phyloP scores from a whole-genome alignment of 1,284 basidiomycete genomes.

The Papiliotrema terrestris region DNA sequence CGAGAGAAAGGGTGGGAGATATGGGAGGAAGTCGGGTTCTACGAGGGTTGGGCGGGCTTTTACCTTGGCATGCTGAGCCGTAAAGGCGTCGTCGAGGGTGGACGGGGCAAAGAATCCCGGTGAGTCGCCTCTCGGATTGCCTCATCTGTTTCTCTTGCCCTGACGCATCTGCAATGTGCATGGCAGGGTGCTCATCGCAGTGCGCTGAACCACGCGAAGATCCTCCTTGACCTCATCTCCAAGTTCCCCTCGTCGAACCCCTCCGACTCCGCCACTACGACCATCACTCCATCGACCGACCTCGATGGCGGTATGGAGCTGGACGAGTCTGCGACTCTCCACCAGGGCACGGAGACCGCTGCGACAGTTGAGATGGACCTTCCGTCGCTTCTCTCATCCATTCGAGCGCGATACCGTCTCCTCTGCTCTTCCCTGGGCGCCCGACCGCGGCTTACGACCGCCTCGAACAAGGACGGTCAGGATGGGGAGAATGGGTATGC shows the following conservation, averaged over 20 bases:
- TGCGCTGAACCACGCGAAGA: constrained; percentile 61
- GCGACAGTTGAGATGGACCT: constrained; percentile 52
- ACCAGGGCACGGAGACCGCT: neutral
- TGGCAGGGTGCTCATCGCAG: constrained; percentile 35
- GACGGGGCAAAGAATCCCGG: constrained; percentile 29
- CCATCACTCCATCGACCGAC: neutral
- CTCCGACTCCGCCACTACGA: constrained; percentile 14
- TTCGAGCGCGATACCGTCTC: constrained; percentile 81
- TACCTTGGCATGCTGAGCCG: constrained; percentile 57
- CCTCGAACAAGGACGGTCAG: constrained; percentile 9
- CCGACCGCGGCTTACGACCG: constrained; percentile 54
- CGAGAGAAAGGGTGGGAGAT: constrained; percentile 89
- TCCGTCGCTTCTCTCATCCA: constrained; percentile 70
- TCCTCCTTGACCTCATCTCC: constrained; percentile 66
- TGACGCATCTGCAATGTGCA: neutral
- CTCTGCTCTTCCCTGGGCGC: constrained; percentile 80
- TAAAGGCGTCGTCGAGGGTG: constrained; percentile 38
- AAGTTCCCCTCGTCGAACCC: constrained; percentile 77
- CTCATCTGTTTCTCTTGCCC: too few species aligned
- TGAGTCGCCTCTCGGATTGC: constrained; percentile 10
- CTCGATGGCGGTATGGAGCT: neutral
- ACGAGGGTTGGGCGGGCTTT: constrained; percentile 73
- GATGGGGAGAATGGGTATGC: neutral
- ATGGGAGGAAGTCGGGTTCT: constrained; percentile 95
- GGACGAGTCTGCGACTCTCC: neutral